Conservation (phyloP, 176 grass and related monocot species). For the Aegilops tauschii region DNA sequence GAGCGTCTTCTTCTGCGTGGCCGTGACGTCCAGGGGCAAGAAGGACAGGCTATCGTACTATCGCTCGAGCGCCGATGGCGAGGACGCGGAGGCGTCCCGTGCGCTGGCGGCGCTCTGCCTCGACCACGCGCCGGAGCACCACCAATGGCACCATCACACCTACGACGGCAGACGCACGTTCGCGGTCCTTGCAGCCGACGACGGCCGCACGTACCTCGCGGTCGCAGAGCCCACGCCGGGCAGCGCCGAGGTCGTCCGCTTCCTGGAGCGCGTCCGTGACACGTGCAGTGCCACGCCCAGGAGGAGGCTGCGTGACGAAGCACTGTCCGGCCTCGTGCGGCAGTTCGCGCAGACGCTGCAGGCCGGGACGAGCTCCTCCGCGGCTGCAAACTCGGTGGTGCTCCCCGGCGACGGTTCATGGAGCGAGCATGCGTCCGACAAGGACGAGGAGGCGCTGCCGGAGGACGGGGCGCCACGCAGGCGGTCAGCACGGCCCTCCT, state of each 20-base stretch:
- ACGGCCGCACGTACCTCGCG: conserved; percentile 75
- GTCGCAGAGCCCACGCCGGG: conserved; percentile 52
- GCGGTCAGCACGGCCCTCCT: not conserved
- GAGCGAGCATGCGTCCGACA: not conserved
- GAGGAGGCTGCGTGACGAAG: conserved; percentile 33
- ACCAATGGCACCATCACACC: conserved; percentile 83
- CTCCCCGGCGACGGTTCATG: not conserved
- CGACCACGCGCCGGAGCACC: conserved; percentile 51
- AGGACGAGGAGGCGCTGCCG: conserved; percentile 2
- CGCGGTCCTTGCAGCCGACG: conserved; percentile 44
- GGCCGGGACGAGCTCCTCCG: not conserved
- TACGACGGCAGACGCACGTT: conserved; percentile 46
- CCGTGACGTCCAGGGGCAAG: conserved; percentile 29
- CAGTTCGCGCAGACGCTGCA: conserved; percentile 39
- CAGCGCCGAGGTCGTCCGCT: conserved; percentile 39
- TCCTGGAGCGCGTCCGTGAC: conserved; percentile 54
- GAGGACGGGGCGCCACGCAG: not conserved
- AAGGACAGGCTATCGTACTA: conserved; percentile 40
- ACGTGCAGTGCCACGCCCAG: conserved; percentile 29
- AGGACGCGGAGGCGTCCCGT: conserved; percentile 34
- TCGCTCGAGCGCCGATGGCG: conserved; percentile 34
- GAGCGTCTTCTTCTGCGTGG: conserved; percentile 50
- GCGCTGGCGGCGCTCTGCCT: conserved; percentile 52
- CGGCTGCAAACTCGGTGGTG: not conserved
- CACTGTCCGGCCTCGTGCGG: conserved; percentile 37